These are phyloP conservation scores for Graphilbum sp. DNA, from an alignment of 2,329 filamentous ascomycete species.

Conservation along the genomic window DNA sequence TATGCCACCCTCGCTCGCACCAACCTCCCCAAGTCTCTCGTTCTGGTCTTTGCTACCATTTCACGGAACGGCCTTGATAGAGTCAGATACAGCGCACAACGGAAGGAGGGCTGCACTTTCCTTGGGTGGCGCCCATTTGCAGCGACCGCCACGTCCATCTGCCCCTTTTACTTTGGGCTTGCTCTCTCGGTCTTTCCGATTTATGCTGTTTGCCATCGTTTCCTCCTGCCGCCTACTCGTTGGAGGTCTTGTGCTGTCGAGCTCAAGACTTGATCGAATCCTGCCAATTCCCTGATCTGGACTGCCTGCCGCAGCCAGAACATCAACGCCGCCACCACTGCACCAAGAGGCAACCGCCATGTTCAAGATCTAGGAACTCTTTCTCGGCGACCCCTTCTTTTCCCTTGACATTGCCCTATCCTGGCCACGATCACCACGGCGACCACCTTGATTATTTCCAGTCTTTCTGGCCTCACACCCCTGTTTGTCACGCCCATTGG, in stretches of 20 bases:
- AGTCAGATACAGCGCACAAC: too few relatives aligned
- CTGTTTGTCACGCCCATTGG: background rate
- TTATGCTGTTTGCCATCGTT: background rate
- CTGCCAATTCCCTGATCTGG: background rate
- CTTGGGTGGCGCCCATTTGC: background rate
- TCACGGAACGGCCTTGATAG: too few relatives aligned
- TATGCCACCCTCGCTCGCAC: too few relatives aligned
- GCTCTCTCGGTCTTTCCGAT: background rate
- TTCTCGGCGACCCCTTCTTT: constrained; percentile 9
- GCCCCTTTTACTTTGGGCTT: background rate
- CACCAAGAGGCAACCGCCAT: constrained; percentile 11
- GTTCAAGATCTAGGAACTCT: constrained; percentile 13
- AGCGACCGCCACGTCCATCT: background rate
- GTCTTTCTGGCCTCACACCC: background rate
- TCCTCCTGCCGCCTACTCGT: background rate
- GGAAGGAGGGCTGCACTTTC: background rate
- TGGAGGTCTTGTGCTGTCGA: too few relatives aligned
- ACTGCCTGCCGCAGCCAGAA: background rate
- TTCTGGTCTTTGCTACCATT: too few relatives aligned
- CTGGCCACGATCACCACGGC: constrained; percentile 3
- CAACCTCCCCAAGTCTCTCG: too few relatives aligned
- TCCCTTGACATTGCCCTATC: background rate
- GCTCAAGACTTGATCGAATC: background rate
- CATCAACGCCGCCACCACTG: background rate
- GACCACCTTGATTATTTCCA: constrained; percentile 5